These are phyloP conservation scores for Solanum chilense DNA, from an alignment of 257 asterid species.

Conservation along the genomic window DNA sequence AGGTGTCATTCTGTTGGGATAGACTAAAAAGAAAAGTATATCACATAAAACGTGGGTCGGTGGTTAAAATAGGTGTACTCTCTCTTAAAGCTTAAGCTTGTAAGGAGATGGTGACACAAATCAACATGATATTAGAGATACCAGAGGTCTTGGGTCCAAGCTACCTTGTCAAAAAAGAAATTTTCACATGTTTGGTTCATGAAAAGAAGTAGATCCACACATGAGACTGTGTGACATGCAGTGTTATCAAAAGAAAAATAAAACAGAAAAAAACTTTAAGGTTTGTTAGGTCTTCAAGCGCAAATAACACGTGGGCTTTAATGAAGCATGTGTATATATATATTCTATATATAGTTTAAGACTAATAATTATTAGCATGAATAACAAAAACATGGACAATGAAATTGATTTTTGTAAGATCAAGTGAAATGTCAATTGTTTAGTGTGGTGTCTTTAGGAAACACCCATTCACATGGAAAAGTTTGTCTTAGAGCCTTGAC, in stretches of 20 bases:
- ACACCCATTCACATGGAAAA: neutral
- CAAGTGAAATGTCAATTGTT: neutral
- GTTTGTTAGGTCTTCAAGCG: neutral
- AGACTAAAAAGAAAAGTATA: neutral
- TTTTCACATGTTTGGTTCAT: neutral
- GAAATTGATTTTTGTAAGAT: neutral
- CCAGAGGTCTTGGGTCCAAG: neutral
- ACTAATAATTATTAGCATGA: neutral
- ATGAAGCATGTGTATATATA: neutral
- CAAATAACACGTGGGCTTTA: neutral
- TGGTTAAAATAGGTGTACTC: neutral
- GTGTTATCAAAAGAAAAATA: neutral
- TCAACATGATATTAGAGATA: neutral
- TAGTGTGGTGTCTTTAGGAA: neutral
- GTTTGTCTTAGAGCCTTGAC: neutral
- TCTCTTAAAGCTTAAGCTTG: neutral
- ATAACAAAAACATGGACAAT: neutral
- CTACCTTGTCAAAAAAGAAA: neutral
- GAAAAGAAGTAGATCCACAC: neutral
- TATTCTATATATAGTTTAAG: neutral
- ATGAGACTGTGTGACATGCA: neutral
- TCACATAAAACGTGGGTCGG: neutral
- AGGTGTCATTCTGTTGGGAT: neutral
- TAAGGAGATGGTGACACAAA: neutral
- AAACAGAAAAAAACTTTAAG: neutral